Evolutionary conservation across 163 green algal genomes (phyloP), one percentile per base, ranked within the genome.

Genomic region (Chloroidium sp.): DNA sequence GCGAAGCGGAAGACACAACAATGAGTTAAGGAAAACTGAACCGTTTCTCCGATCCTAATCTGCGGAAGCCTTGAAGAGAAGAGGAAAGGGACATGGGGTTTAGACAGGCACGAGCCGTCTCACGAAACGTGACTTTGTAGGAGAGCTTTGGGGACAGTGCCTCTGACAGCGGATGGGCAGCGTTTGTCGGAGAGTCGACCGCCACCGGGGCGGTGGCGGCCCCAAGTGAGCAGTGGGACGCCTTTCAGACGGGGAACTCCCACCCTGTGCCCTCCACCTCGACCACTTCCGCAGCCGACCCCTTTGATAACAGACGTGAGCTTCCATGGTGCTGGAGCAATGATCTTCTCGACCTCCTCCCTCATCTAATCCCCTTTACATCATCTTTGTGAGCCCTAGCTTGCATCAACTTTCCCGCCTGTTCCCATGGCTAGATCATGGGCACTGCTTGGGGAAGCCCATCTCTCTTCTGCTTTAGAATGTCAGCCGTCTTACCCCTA

Each of bases 161-260:
- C 58, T 60, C 59, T n/a, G 58, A 78, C 36, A 86, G 88, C 79
- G 75, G 85, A 6, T 85, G 90, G 60, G 84, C 84, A 13, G 84
- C 88, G 1, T 90, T 88, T 79, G 80, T 77, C 1, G 80, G 77
- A 3, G 68, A 64, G 62, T 74, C 69, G 12, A 8, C 62, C 1
- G n/a, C 58, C 1, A 2, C 62, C 14, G 60, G 58, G 62, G 14
- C 76, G 60, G 79, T 62, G 3, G 13, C 80, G 72, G 64, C 59
- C n/a, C 75, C 82, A 59, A 74, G 75, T 3, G 77, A 77, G 59
- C n/a, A 62, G 61, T 80, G 62, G 77, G 84, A 89, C 78, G 85
- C 86, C 6, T 85, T 90, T 13, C 83, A 85, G 67, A 64, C 36
- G 36, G 36, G 36, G 36, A 36, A 36, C 36, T 36, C 36, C 36